Evolutionary conservation across 148 eudicot genomes (phyloP), one percentile per base, ranked within the genome.

Genomic region (Camellia lanceoleosa): DNA sequence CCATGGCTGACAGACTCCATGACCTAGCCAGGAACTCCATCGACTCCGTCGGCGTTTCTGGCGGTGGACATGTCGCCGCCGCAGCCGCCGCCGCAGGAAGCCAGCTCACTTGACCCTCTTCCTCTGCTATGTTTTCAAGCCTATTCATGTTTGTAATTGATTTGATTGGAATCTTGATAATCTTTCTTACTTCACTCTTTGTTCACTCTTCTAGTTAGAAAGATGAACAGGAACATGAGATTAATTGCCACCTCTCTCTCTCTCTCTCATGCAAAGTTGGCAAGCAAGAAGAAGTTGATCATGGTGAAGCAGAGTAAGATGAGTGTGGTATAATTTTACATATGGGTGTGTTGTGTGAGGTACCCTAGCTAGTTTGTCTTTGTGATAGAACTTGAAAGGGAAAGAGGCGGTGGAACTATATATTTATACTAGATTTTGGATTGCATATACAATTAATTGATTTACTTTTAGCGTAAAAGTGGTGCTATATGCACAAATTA

Each of bases 1-100:
- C 93, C 23, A 81, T 82, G 8, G 98, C 97, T 1, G 97, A 95
- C 49, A 95, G 83, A 77, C 98, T 95, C 98, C 98, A 95, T 52
- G 98, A 93, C 77, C 98, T 81, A 2, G 94, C 92, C 49, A 95
- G 84, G 78, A 89, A 95, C 87, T 93, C 98, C 98, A 93, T 93
- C 44, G 96, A 85, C 81, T 95, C 92, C 0, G 90, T 90, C 0
- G 94, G 97, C 7, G 97, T 90, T 76, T 92, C 95, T 0, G 97
- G 98, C 8, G 89, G 91, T 43, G 86, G 92, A 16, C 94, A 92
- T 56, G 87, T 72, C 7, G 77, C 82, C 7, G 77, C 83, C 7
- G 77, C 82, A 5, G 77, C 83, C 7, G 92, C 38, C 7, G 75
- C 83, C 7, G 92, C 38, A 1, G 38, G 87, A 62, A 86, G 80